Evolutionary conservation across 2,329 filamentous ascomycete genomes (phyloP), one percentile per base, ranked within the genome.

Genomic region (Raffaelea arxii): DNA sequence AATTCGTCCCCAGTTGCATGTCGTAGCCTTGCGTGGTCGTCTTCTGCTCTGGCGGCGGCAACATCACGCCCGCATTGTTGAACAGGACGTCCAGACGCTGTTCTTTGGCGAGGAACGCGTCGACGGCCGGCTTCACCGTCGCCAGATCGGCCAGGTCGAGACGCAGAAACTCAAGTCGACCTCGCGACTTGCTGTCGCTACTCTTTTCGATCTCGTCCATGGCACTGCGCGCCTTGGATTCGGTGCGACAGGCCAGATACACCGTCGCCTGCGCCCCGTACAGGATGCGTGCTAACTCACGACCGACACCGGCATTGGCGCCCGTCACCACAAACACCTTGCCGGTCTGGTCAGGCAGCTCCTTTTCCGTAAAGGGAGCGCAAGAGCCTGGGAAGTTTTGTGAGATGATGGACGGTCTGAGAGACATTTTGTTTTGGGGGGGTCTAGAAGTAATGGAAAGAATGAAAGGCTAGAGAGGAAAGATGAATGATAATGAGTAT

Each of bases 191-290:
- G 9, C 52, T 46, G 18, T 7, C 23, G 14, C 46, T 36, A 1
- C 44, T 27, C 40, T 63, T 56, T n/a, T n/a, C n/a, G 51, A 76
- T 69, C 11, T 55, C 49, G 6, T 59, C 54, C 38, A 77, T 70
- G 21, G 70, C 69, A 1, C 51, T 46, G 4, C 62, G 54, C 27
- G 62, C 67, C 51, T 70, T 70, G 16, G 61, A 53, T 37, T 59
- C 51, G 3, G 63, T 67, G 36, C 74, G 70, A 3, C 65, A 67
- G 4, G 70, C 71, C 42, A 76, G 55, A 55, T 75, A 78, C 35
- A 78, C 68, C 11, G 62, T 73, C 44, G 62, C 73, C 44, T 74
- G 68, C 23, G 64, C 65, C 3, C 58, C 53, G 55, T 77, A 78
- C 12, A 80, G 63, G 5, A 78, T 66, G 38, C 65, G 66, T 24